Percentiles rank a stretch among this genome's conserved stretches.
Evolutionary conservation across 1,139 yeast genomes (phyloP).

Genomic region (Scheffersomyces cryptocercus): DNA sequence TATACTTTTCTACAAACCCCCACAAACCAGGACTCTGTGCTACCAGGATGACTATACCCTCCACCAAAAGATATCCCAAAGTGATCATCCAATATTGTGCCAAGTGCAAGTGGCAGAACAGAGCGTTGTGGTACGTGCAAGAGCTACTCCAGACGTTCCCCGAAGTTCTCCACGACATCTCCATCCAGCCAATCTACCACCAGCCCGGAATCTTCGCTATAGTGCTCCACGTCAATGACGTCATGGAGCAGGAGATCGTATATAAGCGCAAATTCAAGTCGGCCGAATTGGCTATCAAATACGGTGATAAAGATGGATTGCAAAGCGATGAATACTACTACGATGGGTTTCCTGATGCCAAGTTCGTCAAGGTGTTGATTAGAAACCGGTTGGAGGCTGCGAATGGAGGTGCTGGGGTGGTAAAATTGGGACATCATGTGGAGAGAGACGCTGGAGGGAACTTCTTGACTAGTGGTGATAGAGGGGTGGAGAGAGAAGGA

Average conservation of each 20-base stretch:
- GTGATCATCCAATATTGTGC: conserved; percentile 43
- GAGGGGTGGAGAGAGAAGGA: too few species aligned
- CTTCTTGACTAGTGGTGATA: conserved; percentile 7
- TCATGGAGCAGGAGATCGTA: conserved; percentile 19
- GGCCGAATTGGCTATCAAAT: conserved; percentile 17
- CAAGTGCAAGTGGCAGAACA: conserved; percentile 49
- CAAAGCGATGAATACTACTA: conserved; percentile 34
- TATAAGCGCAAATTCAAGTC: conserved; percentile 43
- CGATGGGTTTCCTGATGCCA: conserved; percentile 51
- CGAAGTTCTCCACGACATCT: conserved; percentile 35
- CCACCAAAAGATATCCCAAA: conserved; percentile 22
- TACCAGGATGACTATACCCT: not conserved
- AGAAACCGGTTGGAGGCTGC: conserved; percentile 29
- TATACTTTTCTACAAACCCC: too few species aligned
- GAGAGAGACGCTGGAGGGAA: conserved; percentile 19
- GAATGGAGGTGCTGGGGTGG: conserved; percentile 10
- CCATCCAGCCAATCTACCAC: conserved; percentile 40
- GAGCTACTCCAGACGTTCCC: conserved; percentile 47
- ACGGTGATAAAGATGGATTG: conserved; percentile 18
- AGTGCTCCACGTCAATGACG: conserved; percentile 12
- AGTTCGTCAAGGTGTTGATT: conserved; percentile 38
- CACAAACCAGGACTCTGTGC: too few species aligned
- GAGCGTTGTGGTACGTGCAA: conserved; percentile 50
- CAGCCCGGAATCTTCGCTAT: conserved; percentile 43
- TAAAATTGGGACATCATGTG: conserved; percentile 34